Base-by-base conservation (phyloP, 1,139 yeast species). In the Zygoascus sp. region DNA sequence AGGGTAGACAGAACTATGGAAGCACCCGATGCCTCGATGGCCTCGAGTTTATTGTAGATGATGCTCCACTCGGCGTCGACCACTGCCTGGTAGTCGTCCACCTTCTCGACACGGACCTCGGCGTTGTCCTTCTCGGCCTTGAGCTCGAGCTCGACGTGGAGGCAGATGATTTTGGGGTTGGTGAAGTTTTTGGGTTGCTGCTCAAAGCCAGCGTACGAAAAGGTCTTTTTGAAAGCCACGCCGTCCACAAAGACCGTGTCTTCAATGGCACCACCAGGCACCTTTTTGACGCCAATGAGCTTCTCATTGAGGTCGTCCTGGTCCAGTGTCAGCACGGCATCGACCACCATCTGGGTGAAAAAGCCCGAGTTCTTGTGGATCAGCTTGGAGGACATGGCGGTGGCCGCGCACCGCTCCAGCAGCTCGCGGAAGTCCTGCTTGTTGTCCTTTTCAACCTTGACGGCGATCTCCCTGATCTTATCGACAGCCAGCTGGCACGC, bases 51-150 rank as follows among this genome's bases (percentile, higher is more conserved):
- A 61, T 84, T 78, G 61, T 87, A 76, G 56, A 92, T 92, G 55
- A 92, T 86, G 65, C 87, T 81, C 97, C 98, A 92, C 69, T 92
- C 99, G 21, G 99, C 98, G 68, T 92, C 97, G 32, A 92, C 99
- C 49, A 92, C 84, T 34, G 85, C 90, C 70, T 92, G 98, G 69
- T 94, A 92, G 60, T 92, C 97, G 51, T 81, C 79, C 46, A 92
- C 97, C 64, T 89, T 85, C 60, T 88, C 95, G 45, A 92, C 95
- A 59, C 98, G 80, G 27, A 92, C 97, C 72, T 92, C 99, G n/a
- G 99, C 99, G 64, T 92, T 92, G 67, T 92, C 99, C 72, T 88
- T 90, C 70, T 92, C 99, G 1, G 98, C 97, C 72, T 92, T 92
- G 63, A 92, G 79, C 70, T 92, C 99, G 56, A 92, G 75, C 66